Evolutionary conservation across 1,139 yeast species (phyloP).

Genomic region (Meyerozyma sp.): DNA sequence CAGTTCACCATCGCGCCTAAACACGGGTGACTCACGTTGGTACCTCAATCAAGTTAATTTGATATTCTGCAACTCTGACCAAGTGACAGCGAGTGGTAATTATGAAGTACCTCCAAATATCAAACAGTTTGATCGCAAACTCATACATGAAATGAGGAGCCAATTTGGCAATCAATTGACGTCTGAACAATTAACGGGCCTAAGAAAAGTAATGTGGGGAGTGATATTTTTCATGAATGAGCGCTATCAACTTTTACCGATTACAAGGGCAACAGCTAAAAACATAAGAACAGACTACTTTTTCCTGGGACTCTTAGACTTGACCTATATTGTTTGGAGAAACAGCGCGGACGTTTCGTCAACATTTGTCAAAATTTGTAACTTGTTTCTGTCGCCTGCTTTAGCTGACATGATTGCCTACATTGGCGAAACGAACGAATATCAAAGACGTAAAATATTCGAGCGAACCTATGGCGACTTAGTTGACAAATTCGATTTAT

Average conservation of each 20-base stretch:
- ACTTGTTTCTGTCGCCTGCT: constrained; percentile 31
- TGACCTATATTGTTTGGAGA: constrained; percentile 40
- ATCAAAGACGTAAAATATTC: constrained; percentile 1
- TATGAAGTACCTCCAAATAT: constrained; percentile 27
- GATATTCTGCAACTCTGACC: constrained; percentile 20
- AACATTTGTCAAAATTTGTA: constrained; percentile 42
- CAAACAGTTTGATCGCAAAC: constrained; percentile 5
- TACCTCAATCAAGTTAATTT: neutral
- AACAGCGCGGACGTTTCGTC: constrained; percentile 28
- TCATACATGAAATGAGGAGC: neutral
- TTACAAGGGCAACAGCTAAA: neutral
- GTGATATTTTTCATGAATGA: neutral
- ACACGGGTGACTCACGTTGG: neutral
- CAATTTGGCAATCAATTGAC: neutral
- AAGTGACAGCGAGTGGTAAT: constrained; percentile 46
- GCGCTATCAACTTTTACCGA: neutral
- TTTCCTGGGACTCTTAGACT: constrained; percentile 20
- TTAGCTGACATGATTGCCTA: constrained; percentile 19
- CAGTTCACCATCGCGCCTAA: neutral
- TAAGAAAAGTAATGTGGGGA: neutral
- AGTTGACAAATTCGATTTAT: constrained; percentile 39
- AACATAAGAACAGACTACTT: constrained; percentile 7
- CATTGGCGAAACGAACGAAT: neutral
- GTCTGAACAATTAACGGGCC: neutral
- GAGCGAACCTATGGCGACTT: constrained; percentile 12